Evolutionary conservation across 306 rosid species (phyloP).

Genomic region (Lagenaria siceraria): DNA sequence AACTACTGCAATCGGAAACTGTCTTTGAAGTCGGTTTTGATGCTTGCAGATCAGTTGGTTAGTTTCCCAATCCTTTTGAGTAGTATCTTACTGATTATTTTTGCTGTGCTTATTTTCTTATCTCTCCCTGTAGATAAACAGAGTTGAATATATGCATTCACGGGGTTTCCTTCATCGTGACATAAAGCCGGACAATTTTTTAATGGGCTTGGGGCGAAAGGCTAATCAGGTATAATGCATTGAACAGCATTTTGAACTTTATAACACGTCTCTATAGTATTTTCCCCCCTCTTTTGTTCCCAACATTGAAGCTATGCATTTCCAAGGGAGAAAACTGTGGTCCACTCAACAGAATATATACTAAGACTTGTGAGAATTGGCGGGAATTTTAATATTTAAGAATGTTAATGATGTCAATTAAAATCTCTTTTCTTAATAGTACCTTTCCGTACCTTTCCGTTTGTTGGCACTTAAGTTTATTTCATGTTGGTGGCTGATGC

Average conservation of each 20-base stretch:
- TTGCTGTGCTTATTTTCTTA: constrained; percentile 11
- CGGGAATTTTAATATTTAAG: not conserved
- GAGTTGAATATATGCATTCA: constrained; percentile 84
- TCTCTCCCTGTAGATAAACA: constrained; percentile 37
- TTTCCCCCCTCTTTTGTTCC: not conserved
- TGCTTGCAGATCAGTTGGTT: constrained; percentile 36
- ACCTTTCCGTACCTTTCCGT: not conserved
- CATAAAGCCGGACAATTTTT: constrained; percentile 79
- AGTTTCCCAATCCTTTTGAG: not conserved
- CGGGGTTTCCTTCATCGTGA: constrained; percentile 77
- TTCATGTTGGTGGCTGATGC: not conserved
- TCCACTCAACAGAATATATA: not conserved
- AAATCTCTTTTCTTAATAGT: not conserved
- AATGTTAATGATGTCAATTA: not conserved
- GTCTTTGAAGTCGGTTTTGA: constrained; percentile 21
- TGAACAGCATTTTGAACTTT: not conserved
- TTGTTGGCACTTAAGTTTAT: not conserved
- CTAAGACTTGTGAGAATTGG: not conserved
- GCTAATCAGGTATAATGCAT: constrained; percentile 54
- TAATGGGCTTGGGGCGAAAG: constrained; percentile 76
- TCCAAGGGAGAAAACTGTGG: not conserved
- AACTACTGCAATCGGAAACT: constrained; percentile 26
- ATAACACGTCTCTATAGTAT: not conserved
- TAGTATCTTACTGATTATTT: not conserved
- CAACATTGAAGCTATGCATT: not conserved